phyloP scores from a whole-genome alignment of 768 basidiomycete genomes.

The Phylloporus arenicola region DNA sequence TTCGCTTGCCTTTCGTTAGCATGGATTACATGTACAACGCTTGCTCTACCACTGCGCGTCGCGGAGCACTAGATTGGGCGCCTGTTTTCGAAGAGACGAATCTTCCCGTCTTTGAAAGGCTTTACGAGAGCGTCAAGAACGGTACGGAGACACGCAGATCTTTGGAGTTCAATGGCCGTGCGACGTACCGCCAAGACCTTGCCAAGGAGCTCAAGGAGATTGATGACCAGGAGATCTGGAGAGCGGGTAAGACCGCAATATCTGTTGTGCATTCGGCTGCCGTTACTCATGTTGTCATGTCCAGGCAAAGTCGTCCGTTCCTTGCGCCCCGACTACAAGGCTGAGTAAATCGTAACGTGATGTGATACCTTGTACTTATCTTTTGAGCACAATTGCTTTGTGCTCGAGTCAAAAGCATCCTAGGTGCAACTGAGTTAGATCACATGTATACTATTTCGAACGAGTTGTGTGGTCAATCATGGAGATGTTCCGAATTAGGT shows the following conservation, averaged over 20 bases:
- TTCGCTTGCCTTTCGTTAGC: slow-evolving; percentile 36
- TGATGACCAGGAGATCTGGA: slow-evolving; percentile 98
- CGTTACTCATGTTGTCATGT: slow-evolving; percentile 4
- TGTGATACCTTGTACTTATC: slow-evolving; percentile 12
- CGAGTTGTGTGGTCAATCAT: neutral
- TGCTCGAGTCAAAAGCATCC: slow-evolving; percentile 23
- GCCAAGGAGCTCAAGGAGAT: slow-evolving; percentile 91
- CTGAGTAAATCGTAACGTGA: slow-evolving; percentile 37
- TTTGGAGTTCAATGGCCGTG: slow-evolving; percentile 90
- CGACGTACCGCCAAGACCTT: slow-evolving; percentile 90
- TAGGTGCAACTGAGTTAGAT: slow-evolving; percentile 17
- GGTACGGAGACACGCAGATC: slow-evolving; percentile 97
- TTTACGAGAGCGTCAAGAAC: slow-evolving; percentile 91
- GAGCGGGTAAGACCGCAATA: slow-evolving; percentile 57
- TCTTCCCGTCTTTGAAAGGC: slow-evolving; percentile 87
- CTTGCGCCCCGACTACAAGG: slow-evolving; percentile 80
- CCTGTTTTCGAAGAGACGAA: slow-evolving; percentile 95
- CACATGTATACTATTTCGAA: slow-evolving; percentile 15
- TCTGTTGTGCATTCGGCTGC: neutral
- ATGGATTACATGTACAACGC: slow-evolving; percentile 99
- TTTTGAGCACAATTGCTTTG: slow-evolving; percentile 9
- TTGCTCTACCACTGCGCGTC: slow-evolving; percentile 98
- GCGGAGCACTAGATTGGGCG: slow-evolving; percentile 99
- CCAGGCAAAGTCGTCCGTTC: slow-evolving; percentile 85
- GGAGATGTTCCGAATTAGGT: neutral